Evolutionary conservation across 2,329 filamentous ascomycete species (phyloP).

Genomic region (Mycocentrospora acerina): DNA sequence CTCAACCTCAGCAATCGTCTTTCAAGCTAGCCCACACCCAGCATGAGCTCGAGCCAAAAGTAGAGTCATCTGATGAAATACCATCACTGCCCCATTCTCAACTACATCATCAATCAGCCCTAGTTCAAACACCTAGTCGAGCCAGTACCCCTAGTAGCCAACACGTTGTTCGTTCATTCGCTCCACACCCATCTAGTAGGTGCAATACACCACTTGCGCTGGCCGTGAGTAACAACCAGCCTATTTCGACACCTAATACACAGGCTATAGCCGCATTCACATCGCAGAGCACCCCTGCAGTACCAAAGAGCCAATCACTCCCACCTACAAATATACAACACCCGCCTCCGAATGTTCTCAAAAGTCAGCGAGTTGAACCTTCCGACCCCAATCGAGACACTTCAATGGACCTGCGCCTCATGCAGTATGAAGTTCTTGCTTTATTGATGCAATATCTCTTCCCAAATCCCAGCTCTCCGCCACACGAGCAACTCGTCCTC

Average conservation of each 20-base stretch:
- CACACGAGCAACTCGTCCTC: constrained; percentile 28
- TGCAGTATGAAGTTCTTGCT: constrained; percentile 38
- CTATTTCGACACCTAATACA: constrained; percentile 13
- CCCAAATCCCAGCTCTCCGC: constrained; percentile 21
- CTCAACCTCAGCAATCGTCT: constrained; percentile 7
- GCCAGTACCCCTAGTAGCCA: constrained; percentile 24
- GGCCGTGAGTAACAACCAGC: constrained; percentile 17
- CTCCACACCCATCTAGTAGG: constrained; percentile 29
- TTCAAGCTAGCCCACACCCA: constrained; percentile 1
- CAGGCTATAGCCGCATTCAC: constrained; percentile 2
- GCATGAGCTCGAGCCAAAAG: constrained; percentile 9
- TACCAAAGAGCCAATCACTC: constrained; percentile 14
- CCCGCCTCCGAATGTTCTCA: constrained; percentile 21
- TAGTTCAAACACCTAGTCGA: constrained; percentile 22
- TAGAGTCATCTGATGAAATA: constrained; percentile 11
- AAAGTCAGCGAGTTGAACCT: constrained; percentile 26
- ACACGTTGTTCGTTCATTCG: constrained; percentile 23
- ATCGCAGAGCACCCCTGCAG: constrained; percentile 10
- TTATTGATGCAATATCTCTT: constrained; percentile 34
- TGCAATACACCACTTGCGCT: constrained; percentile 31
- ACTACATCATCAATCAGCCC: constrained; percentile 17
- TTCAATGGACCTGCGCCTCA: constrained; percentile 22
- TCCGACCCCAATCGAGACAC: constrained; percentile 3
- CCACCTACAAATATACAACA: constrained; percentile 10
- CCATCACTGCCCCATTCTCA: constrained; percentile 18